phyloP scores from a whole-genome alignment of 2,329 filamentous ascomycete species.

The Apiospora pterosperma region DNA sequence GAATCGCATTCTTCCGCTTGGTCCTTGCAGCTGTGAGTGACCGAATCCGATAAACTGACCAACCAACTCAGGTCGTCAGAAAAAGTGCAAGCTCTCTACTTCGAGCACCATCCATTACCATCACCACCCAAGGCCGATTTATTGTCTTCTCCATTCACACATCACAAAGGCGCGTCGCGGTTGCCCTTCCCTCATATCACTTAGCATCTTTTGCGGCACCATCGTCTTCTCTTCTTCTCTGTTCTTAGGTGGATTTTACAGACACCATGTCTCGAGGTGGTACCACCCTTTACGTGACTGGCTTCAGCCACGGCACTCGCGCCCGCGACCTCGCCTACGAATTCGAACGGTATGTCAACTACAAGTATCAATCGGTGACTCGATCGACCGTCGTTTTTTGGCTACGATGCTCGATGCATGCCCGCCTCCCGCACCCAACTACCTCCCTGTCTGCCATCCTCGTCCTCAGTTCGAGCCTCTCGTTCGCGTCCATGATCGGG shows the following conservation, averaged over 20 bases:
- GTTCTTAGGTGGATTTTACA: neutral
- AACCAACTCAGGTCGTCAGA: neutral
- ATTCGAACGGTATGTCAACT: conserved; percentile 98
- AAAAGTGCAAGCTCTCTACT: neutral
- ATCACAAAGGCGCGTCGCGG: neutral
- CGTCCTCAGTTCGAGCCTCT: conserved; percentile 10
- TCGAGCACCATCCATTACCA: neutral
- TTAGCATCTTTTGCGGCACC: neutral
- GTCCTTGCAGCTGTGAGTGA: neutral
- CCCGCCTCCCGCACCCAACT: conserved; percentile 18
- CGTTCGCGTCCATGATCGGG: conserved; percentile 30
- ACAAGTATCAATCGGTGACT: conserved; percentile 46
- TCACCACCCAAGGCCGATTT: neutral
- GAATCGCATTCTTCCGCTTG: neutral
- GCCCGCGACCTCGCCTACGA: conserved; percentile 99
- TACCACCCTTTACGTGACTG: conserved; percentile 95
- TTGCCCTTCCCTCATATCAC: neutral
- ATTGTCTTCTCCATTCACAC: neutral
- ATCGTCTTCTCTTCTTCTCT: neutral
- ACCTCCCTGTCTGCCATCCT: conserved; percentile 25
- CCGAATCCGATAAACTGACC: neutral
- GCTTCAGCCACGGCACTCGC: conserved; percentile 98
- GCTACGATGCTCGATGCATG: conserved; percentile 40
- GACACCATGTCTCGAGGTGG: conserved; percentile 81
- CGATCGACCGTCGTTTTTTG: conserved; percentile 40